Base-by-base conservation (phyloP, 345 rosid genomes). In the Capsella bursapastoris region DNA sequence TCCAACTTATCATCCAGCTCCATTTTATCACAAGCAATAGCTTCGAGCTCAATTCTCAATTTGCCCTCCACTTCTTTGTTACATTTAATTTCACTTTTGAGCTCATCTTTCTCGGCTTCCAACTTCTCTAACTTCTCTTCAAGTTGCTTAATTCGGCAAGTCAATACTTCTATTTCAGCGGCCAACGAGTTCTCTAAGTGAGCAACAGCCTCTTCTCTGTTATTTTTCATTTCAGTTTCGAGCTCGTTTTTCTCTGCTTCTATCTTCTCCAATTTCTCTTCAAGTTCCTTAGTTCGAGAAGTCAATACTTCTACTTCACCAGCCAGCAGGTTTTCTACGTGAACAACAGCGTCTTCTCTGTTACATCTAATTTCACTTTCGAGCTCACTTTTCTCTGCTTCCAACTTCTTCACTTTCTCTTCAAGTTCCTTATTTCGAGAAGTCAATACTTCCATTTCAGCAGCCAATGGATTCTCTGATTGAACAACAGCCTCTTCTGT, bases 41-140 rank as follows among this genome's bases (percentile, higher is more conserved):
- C 66, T 60, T 88, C 82, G 2, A 84, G 86, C 73, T 89, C 88
- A 34, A 72, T 78, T 81, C 83, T 83, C 74, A 89, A 45, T 14
- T 71, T 80, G 52, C 12, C 48, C 76, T 71, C 72, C 85, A 45
- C 78, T 73, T 78, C 86, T 29, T 31, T 65, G 3, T 75, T 76
- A 60, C 76, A 73, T 71, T 75, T 80, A 28, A 74, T 66, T 74
- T 63, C 28, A 32, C 73, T 77, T 68, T 68, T 80, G 35, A 88
- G 70, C 68, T 83, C 82, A 53, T 35, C 64, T 75, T 73, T 83
- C 79, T 82, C 86, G 9, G 68, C 75, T 48, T 78, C 76, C 68
- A 82, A 51, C 53, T 69, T 81, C 34, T 81, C 77, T 27, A 88
- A 41, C 63, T 74, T 82, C 72, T 79, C 84, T 68, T 88, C 87